Base-by-base conservation (phyloP, 257 asterid genomes). In the Rauvolfia tetraphylla region DNA sequence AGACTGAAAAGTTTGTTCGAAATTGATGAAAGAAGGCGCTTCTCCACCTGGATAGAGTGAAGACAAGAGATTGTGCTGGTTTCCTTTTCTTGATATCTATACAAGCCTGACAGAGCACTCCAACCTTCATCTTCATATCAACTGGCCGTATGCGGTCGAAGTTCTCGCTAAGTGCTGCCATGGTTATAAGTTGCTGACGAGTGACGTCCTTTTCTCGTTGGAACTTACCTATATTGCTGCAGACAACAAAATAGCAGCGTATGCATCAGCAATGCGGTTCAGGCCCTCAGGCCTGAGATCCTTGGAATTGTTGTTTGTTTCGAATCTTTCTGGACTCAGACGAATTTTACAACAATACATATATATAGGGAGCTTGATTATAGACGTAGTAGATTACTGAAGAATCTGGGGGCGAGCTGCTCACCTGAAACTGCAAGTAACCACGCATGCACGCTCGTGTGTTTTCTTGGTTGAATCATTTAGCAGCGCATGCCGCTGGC, bases 301-400 rank as follows among this genome's bases (percentile, higher is more conserved):
- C 71, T 82, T 69, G 83, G 78, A 71, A 75, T 27, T 79, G 79
- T 20, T 67, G 72, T 33, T 72, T 67, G 44, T 42, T 56, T 58
- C 56, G 51, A 39, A 56, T 71, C 34, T 62, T 66, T 66, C n/a
- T 44, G 67, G 66, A 15, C 57, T 25, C 17, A 71, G 69, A 38
- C 10, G 8, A 59, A 25, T 41, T 41, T 3, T 3, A 54, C 14
- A 68, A 71, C 63, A 63, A 56, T 46, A 3, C 63, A 22, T 53
- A 22, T 0, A n/a, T n/a, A n/a, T n/a, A n/a, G n/a, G n/a, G n/a
- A n/a, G n/a, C n/a, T n/a, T n/a, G n/a, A n/a, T n/a, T n/a, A 8
- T 9, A 44, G 14, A 44, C 11, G 49, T 14, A 5, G 14, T 10
- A 14, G 27, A 25, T 10, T 1, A 22, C 27, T 72, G 44, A 2